Percentiles rank a stretch among this genome's conserved stretches.
These are phyloP conservation scores for Argentina anserina DNA, from an alignment of 306 rosid species.

Conservation along the genomic window DNA sequence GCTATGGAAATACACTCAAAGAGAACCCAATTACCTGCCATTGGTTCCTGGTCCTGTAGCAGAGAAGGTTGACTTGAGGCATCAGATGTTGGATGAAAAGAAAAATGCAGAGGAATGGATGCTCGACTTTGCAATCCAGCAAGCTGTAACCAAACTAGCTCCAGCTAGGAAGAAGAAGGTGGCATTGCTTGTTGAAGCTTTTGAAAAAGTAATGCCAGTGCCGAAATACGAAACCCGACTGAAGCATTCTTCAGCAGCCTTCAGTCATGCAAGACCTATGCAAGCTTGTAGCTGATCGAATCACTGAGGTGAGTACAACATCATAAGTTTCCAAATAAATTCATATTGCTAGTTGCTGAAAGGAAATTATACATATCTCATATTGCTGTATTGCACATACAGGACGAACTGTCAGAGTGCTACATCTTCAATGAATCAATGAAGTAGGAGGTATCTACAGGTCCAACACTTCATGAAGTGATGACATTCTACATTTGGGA, in stretches of 20 bases:
- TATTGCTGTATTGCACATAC: background rate
- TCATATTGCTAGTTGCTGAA: background rate
- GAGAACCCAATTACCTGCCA: slow-evolving; percentile 74
- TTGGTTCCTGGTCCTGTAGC: slow-evolving; percentile 53
- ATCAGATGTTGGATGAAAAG: slow-evolving; percentile 74
- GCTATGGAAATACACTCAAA: slow-evolving; percentile 53
- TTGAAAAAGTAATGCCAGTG: slow-evolving; percentile 65
- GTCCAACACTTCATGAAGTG: slow-evolving; percentile 4
- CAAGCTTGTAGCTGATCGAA: slow-evolving; percentile 76
- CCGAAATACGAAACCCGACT: slow-evolving; percentile 47
- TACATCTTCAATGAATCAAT: background rate
- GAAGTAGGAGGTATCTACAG: background rate
- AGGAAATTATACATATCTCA: background rate
- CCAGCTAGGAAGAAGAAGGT: slow-evolving; percentile 96
- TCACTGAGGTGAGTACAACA: slow-evolving; percentile 30
- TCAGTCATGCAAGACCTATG: slow-evolving; percentile 40
- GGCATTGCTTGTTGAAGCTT: slow-evolving; percentile 91
- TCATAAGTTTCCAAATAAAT: background rate
- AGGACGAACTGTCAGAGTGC: background rate
- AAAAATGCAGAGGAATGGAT: slow-evolving; percentile 91
- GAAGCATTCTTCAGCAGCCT: slow-evolving; percentile 36
- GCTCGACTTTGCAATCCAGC: slow-evolving; percentile 76
- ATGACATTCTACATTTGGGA: background rate
- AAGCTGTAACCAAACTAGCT: slow-evolving; percentile 68
- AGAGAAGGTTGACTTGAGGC: slow-evolving; percentile 80